Evolutionary conservation across 2,329 filamentous ascomycete species (phyloP), one percentile per base, ranked within the genome.

Genomic region (Fusarium penzigii): DNA sequence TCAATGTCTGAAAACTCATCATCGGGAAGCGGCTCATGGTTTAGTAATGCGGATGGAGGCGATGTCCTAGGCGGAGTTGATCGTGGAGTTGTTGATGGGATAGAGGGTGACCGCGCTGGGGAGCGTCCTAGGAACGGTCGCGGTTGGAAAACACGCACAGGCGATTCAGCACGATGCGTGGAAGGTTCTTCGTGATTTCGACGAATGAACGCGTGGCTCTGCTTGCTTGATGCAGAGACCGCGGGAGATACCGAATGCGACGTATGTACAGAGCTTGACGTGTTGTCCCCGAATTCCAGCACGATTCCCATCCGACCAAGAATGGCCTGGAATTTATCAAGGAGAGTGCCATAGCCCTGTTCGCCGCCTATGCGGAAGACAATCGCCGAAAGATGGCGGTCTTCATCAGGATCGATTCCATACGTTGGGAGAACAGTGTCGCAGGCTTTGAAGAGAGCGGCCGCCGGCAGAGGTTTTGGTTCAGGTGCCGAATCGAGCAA

Each of bases 401-500:
- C 89, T 60, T 88, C 79, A 63, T 89, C 85, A n/a, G 84, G 80
- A 53, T 90, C 81, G 58, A 90, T 76, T 49, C 85, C 87, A 74
- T 89, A 77, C 58, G 84, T 77, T 6, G 82, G 83, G n/a, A 96
- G 81, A 40, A 92, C 79, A 50, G 83, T 78, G 66, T 94, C 88
- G 68, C 95, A 95, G 29, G 90, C 90, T 48, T 81, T 80, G 72
- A 95, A 95, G 16, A 96, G 80, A 10, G 90, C 90, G 65, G 86
- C 85, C 52, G 88, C 90, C 4, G 89, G 86, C 17, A 88, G 78
- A 49, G 82, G 80, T 62, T 88, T 82, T 44, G 80, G 79, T 51
- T 86, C 81, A 1, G 83, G 76, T 2, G 83, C 74, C 11, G 71
- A 72, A 42, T 81, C 75, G 48, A 84, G 78, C 29, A 89, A 79